Evolutionary conservation across 2,329 filamentous ascomycete genomes (phyloP).

Genomic region (Apiospora arundinis): DNA sequence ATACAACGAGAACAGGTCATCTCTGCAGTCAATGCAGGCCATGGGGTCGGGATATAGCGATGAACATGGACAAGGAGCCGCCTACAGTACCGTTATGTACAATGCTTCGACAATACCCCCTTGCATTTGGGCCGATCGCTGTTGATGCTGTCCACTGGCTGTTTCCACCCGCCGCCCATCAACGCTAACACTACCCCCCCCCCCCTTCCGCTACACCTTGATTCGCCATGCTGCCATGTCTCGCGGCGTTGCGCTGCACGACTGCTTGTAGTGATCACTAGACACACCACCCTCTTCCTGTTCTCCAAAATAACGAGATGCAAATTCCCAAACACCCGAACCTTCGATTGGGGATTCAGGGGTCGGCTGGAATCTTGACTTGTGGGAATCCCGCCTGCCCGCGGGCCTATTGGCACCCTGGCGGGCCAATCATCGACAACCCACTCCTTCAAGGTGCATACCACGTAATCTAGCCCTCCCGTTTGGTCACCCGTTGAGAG

Average conservation of each 20-base stretch:
- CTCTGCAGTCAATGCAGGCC: neutral
- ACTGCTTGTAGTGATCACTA: too few species aligned
- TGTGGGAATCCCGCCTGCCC: slow-evolving; percentile 4
- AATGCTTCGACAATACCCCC: neutral
- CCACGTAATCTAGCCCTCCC: neutral
- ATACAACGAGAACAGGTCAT: neutral
- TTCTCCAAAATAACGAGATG: slow-evolving; percentile 7
- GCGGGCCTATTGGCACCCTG: neutral
- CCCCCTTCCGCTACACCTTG: neutral
- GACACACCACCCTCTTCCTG: slow-evolving; percentile 1
- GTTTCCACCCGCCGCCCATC: neutral
- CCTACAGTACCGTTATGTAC: too few species aligned
- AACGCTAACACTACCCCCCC: neutral
- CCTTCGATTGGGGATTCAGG: slow-evolving; percentile 12
- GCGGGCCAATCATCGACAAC: slow-evolving; percentile 2
- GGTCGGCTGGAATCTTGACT: slow-evolving; percentile 13
- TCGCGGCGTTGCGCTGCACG: neutral
- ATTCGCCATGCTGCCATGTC: neutral
- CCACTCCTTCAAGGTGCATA: slow-evolving; percentile 17
- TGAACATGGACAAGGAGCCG: slow-evolving; percentile 6
- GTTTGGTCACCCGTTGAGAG: neutral
- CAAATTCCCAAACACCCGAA: slow-evolving; percentile 15
- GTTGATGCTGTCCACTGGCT: neutral
- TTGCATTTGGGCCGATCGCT: slow-evolving; percentile 11
- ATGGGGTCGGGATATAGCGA: slow-evolving; percentile 2